Percentiles rank a stretch among this genome's conserved stretches.
These are phyloP conservation scores for Cryptococcus hybrid DNA, from an alignment of 1,284 basidiomycete species.

Conservation along the genomic window DNA sequence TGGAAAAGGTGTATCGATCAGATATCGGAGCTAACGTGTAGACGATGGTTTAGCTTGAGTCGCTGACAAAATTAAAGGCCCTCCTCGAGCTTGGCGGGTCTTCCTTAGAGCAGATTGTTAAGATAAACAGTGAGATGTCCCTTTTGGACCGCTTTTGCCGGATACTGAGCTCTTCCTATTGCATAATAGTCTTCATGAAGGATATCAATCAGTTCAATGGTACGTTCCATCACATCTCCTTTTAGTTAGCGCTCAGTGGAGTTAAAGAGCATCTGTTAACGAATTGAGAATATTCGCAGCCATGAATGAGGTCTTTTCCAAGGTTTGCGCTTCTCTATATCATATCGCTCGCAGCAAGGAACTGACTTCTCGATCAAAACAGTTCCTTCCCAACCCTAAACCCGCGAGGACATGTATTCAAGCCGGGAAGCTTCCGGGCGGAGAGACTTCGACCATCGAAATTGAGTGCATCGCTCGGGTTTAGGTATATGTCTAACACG, in stretches of 20 bases:
- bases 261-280: not conserved
- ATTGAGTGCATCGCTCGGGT: slow-evolving; percentile 25
- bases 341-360: too few species aligned
- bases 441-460: slow-evolving; percentile 19
- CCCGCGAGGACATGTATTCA: slow-evolving; percentile 26
- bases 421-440: slow-evolving; percentile 16
- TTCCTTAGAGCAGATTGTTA: slow-evolving; percentile 80
- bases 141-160: too few species aligned
- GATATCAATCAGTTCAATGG: slow-evolving; percentile 31
- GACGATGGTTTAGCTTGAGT: too few species aligned
- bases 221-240: slow-evolving; percentile 4
- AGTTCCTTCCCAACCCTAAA: slow-evolving; percentile 25
- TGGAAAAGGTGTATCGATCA: not conserved
- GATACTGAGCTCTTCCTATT: too few species aligned
- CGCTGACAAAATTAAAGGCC: slow-evolving; percentile 22
- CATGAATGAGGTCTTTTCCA: slow-evolving; percentile 35
- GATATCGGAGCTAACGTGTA: not conserved
- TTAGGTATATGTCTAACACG: not conserved
- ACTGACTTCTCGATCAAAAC: not conserved
- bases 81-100: slow-evolving; percentile 34
- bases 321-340: slow-evolving; percentile 13
- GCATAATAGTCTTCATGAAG: slow-evolving; percentile 18
- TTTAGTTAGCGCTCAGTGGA: not conserved
- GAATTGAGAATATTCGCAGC: not conserved
- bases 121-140: slow-evolving; percentile 58